Conservation (phyloP, 805 yeast genomes). For the Teunomyces lycoperdinae region DNA sequence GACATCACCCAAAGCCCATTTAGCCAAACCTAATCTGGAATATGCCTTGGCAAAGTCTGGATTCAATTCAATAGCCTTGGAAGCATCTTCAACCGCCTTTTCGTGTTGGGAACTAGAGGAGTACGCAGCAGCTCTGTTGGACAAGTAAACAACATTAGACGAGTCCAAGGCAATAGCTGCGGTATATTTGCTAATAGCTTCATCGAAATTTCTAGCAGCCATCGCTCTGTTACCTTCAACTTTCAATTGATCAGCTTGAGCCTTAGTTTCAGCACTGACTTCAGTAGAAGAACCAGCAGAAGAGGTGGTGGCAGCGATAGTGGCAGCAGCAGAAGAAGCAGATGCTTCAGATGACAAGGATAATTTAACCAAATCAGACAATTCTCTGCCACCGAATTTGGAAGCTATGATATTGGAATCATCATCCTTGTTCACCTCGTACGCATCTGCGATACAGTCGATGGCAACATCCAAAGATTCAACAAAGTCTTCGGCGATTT, state of each 20-base stretch:
- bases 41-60: conserved; percentile 87
- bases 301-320: conserved; percentile 20
- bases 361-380: conserved; percentile 42
- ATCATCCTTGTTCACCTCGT: conserved; percentile 57
- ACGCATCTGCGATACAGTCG: conserved; percentile 88
- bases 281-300: conserved; percentile 22
- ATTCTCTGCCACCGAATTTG: conserved; percentile 47
- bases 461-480: conserved; percentile 93
- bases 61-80: conserved; percentile 72
- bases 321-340: conserved; percentile 13
- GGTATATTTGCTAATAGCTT: conserved; percentile 76
- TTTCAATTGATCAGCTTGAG: conserved; percentile 81
- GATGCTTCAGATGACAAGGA: background rate
- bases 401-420: conserved; percentile 22
- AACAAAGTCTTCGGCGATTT: conserved; percentile 70
- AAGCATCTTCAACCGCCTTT: conserved; percentile 80
- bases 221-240: conserved; percentile 86
- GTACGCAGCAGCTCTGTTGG: conserved; percentile 97
- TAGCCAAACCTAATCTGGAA: conserved; percentile 91
- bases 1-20: conserved; percentile 91
- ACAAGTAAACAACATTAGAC: conserved; percentile 75
- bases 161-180: conserved; percentile 72
- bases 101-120: conserved; percentile 74
- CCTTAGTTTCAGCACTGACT: conserved; percentile 53
- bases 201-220: conserved; percentile 68